These are phyloP conservation scores for Xylariaceae sp. DNA, from an alignment of 2,329 filamentous ascomycete genomes.

Conservation along the genomic window DNA sequence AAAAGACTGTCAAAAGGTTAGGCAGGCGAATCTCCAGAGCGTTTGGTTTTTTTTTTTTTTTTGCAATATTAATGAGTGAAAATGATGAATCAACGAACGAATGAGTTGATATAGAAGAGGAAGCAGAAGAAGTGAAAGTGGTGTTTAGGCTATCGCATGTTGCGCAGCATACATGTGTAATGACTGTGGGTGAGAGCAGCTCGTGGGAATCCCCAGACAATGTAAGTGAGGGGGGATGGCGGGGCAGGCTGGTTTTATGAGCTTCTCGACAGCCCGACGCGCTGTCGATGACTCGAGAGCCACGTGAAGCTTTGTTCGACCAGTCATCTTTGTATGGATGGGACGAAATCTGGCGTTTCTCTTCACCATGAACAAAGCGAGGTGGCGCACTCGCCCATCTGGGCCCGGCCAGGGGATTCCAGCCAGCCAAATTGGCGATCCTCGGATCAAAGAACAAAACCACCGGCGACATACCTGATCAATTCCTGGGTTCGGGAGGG, in stretches of 20 bases:
- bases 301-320: too few relatives aligned
- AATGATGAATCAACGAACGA: conserved; percentile 2
- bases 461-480: conserved; percentile 9
- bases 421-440: background rate
- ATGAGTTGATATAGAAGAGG: background rate
- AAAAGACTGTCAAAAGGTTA: conserved; percentile 4
- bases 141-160: background rate
- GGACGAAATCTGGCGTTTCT: too few relatives aligned
- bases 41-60: background rate
- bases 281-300: too few relatives aligned
- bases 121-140: background rate
- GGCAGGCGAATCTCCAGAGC: background rate
- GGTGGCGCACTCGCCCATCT: too few relatives aligned
- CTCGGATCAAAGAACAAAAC: conserved; percentile 1
- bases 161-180: background rate
- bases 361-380: too few relatives aligned
- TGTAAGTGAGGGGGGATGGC: too few relatives aligned
- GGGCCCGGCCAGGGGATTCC: too few relatives aligned
- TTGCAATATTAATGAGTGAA: background rate
- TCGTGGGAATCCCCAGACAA: too few relatives aligned
- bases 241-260: too few relatives aligned
- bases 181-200: too few relatives aligned
- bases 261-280: too few relatives aligned
- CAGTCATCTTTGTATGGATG: too few relatives aligned
- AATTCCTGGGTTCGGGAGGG: background rate